phyloP scores from a whole-genome alignment of 2,329 filamentous ascomycete genomes.

The Chaetomiaceae sp. region DNA sequence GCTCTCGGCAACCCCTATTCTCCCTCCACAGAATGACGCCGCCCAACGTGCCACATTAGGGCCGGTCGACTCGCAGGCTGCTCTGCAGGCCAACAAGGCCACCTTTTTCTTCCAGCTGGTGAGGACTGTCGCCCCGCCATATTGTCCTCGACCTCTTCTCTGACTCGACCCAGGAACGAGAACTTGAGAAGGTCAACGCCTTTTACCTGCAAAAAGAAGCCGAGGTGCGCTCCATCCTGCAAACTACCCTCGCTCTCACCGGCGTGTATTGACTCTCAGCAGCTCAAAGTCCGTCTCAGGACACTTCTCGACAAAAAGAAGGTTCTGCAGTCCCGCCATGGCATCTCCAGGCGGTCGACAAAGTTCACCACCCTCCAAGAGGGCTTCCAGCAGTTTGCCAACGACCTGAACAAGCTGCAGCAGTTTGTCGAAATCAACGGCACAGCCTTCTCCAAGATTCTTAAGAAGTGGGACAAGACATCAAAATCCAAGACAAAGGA shows the following conservation, averaged over 20 bases:
- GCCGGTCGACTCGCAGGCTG: constrained; percentile 71
- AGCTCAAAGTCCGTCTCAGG: constrained; percentile 90
- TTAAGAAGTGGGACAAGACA: constrained; percentile 99
- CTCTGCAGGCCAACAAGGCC: constrained; percentile 92
- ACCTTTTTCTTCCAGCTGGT: constrained; percentile 98
- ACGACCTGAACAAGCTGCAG: constrained; percentile 93
- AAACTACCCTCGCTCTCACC: background rate
- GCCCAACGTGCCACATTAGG: constrained; percentile 39
- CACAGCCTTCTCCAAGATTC: constrained; percentile 94
- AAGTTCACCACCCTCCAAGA: constrained; percentile 94
- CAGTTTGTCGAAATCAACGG: constrained; percentile 99
- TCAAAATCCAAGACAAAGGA: constrained; percentile 99
- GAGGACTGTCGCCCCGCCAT: constrained; percentile 32
- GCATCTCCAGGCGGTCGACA: constrained; percentile 79
- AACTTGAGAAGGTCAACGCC: constrained; percentile 96
- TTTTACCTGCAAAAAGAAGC: constrained; percentile 98
- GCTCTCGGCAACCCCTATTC: constrained; percentile 83
- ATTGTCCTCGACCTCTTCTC: constrained; percentile 23
- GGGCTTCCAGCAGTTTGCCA: constrained; percentile 95
- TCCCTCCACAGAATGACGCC: constrained; percentile 67
- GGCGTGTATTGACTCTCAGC: constrained; percentile 15
- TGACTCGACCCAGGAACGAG: constrained; percentile 70
- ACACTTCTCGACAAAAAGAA: constrained; percentile 94
- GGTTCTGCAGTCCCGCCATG: constrained; percentile 75
- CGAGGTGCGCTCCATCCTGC: constrained; percentile 59